These are phyloP conservation scores for Xylaria palmicola DNA, from an alignment of 495 filamentous ascomycete genomes.

Conservation along the genomic window DNA sequence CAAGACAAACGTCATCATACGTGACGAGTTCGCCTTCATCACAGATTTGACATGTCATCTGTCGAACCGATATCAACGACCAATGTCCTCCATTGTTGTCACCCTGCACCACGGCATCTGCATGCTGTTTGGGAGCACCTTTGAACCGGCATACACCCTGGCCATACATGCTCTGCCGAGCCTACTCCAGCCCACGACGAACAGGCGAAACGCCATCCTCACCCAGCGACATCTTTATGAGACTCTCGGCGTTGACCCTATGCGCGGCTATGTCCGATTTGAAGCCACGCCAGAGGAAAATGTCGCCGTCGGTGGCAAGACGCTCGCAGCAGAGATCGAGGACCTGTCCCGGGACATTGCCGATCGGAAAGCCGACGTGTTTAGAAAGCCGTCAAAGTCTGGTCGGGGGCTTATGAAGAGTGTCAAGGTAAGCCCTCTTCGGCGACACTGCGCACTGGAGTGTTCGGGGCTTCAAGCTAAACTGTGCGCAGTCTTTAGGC, in stretches of 20 bases:
- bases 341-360: conserved; percentile 40
- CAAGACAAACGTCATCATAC: conserved; percentile 61
- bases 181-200: conserved; percentile 70
- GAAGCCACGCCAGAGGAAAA: conserved; percentile 66
- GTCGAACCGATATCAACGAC: conserved; percentile 68
- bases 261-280: conserved; percentile 70
- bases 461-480: conserved; percentile 13
- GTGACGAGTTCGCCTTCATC: conserved; percentile 66
- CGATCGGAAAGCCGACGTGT: conserved; percentile 23
- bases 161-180: conserved; percentile 70
- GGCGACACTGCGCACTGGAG: background rate
- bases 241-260: conserved; percentile 59
- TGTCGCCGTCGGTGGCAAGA: conserved; percentile 67
- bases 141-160: conserved; percentile 77
- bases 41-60: conserved; percentile 67
- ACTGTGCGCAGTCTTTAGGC: conserved; percentile 24
- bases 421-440: conserved; percentile 23
- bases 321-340: conserved; percentile 66
- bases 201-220: conserved; percentile 77
- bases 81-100: conserved; percentile 69
- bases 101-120: conserved; percentile 72
- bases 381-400: conserved; percentile 25
- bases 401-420: conserved; percentile 25
- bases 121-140: conserved; percentile 69
- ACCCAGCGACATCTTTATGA: conserved; percentile 69